Evolutionary conservation across 2,329 filamentous ascomycete species (phyloP), one percentile per base, ranked within the genome.

Genomic region (Sclerotinia glacialis): DNA sequence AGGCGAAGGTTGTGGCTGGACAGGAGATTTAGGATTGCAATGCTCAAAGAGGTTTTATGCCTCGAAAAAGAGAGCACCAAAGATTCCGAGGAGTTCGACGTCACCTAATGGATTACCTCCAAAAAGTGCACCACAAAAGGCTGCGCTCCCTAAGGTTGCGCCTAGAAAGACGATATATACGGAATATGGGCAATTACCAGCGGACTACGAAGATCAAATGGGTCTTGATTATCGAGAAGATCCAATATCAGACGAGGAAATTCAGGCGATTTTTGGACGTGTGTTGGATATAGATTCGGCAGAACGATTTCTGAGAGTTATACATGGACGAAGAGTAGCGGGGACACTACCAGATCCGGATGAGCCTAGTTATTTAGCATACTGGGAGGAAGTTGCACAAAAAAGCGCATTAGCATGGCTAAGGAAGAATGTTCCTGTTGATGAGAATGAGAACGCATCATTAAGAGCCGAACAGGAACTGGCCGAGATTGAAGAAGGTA

Each of bases 401-500:
- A 74, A 77, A 21, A 79, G 72, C 52, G 86, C 81, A 0, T 77
- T 89, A 65, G 77, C 76, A 44, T 89, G 86, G 74, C 78, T 89
- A 52, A 82, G 87, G 61, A 76, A 79, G 26, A 79, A 79, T 54
- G 79, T 85, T 1, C 80, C 82, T 0, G 83, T 89, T 3, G 82
- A 89, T 67, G 87, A 89, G 75, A 77, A 86, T 37, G 76, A 83
- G 70, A 88, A 86, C 70, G 86, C 86, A 2, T 85, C 85, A 1
- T 77, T 87, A 62, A 80, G 86, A 59, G 86, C 86, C 18, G 86
- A 89, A 76, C 83, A 88, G 66, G 86, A 89, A 77, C 80, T 89
- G 61, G 79, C 78, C 26, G 79, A 79, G 67, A 75, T 88, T 69
- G 85, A 87, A 65, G 67, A 68, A 73, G 74, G 71, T 73, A 78